Percentiles rank a stretch among this genome's conserved stretches.
Conservation (phyloP, 2,329 filamentous ascomycete genomes). For the Sclerotinia sclerotiorum region DNA sequence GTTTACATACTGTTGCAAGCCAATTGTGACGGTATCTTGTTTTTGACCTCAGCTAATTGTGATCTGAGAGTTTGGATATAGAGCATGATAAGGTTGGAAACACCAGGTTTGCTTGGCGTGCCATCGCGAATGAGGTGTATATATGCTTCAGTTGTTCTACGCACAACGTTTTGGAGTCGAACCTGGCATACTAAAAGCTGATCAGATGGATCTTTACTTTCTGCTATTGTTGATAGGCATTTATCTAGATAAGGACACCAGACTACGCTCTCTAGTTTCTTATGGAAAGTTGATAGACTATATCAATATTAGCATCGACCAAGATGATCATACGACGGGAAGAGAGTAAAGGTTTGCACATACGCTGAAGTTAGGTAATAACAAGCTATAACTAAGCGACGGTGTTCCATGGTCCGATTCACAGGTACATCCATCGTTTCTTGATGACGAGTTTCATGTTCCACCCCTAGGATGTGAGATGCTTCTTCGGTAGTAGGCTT, state of each 20-base stretch:
- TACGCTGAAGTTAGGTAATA: conserved; percentile 16
- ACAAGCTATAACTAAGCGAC: conserved; percentile 3
- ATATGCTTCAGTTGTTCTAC: conserved; percentile 5
- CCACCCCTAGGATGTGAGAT: conserved; percentile 7
- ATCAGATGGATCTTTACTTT: conserved; percentile 8
- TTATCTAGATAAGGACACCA: conserved; percentile 16
- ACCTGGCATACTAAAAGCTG: conserved; percentile 1
- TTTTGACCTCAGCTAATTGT: conserved; percentile 2
- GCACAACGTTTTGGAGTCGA: conserved; percentile 6
- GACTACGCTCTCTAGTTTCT: conserved; percentile 12
- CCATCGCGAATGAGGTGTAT: conserved; percentile 16
- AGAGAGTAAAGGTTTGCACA: not conserved
- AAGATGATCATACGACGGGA: not conserved
- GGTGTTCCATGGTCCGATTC: conserved; percentile 12
- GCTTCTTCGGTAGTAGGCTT: conserved; percentile 5
- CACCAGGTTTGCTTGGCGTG: not conserved
- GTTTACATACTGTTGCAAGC: not conserved
- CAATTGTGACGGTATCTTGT: conserved; percentile 9
- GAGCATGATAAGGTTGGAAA: not conserved
- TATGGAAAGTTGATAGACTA: conserved; percentile 12
- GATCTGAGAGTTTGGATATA: conserved; percentile 17
- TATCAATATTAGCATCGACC: not conserved
- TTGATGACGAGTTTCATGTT: conserved; percentile 10
- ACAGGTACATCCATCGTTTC: conserved; percentile 12
- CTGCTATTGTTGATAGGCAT: conserved; percentile 6